These are phyloP conservation scores for Rhizopus stolonifer DNA, from an alignment of 371 early-diverging fungal species.

Conservation along the genomic window DNA sequence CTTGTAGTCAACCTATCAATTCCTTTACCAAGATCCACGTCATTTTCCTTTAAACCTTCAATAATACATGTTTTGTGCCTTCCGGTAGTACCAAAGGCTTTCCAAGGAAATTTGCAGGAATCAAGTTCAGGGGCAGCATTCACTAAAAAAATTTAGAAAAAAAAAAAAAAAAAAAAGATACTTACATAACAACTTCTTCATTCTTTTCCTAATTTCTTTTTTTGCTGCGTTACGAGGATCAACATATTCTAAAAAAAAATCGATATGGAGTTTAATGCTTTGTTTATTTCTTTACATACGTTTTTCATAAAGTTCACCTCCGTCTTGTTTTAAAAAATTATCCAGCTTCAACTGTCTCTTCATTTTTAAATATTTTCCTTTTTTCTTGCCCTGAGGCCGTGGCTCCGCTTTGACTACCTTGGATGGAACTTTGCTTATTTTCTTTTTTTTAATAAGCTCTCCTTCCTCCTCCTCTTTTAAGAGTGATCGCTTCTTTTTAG, in stretches of 20 bases:
- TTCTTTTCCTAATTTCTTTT: neutral
- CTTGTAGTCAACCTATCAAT: neutral
- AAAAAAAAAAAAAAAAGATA: neutral
- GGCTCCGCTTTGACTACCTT: neutral
- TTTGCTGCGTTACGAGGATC: neutral
- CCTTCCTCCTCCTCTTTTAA: no score
- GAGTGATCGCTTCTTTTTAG: no score
- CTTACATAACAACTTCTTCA: constrained; percentile 1
- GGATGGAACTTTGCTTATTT: no score
- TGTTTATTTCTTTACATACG: constrained; percentile 46
- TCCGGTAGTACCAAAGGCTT: neutral
- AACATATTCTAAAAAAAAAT: no score
- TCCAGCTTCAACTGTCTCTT: constrained; percentile 23
- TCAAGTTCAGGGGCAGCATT: neutral
- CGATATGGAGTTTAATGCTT: constrained; percentile 46
- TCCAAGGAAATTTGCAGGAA: neutral
- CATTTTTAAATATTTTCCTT: constrained; percentile 22
- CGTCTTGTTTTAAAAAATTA: constrained; percentile 53
- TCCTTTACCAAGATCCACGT: neutral
- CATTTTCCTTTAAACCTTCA: neutral
- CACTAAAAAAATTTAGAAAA: neutral
- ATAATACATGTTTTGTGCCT: neutral
- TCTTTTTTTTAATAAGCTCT: no score
- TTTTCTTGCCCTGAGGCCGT: constrained; percentile 15
- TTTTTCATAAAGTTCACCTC: constrained; percentile 53